Evolutionary conservation across 2,329 filamentous ascomycete genomes (phyloP).

Genomic region (Aspergillus proliferans): DNA sequence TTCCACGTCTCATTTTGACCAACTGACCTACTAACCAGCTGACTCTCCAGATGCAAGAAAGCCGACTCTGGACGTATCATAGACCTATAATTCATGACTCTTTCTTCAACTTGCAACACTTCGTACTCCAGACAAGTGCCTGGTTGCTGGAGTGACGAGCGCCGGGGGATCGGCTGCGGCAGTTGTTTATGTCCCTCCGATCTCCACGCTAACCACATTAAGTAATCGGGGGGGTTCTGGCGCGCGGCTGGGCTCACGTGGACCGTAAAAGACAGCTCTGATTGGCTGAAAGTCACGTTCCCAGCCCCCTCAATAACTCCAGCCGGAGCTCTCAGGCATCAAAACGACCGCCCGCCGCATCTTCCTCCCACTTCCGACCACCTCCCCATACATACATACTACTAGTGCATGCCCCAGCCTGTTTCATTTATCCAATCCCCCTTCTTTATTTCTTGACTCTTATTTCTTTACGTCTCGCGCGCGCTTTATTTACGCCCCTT

Average conservation of each 20-base stretch:
- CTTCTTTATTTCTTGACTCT: neutral
- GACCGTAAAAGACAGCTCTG: constrained; percentile 11
- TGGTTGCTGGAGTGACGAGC: neutral
- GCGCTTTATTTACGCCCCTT: neutral
- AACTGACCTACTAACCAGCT: no score
- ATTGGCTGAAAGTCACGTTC: constrained; percentile 8
- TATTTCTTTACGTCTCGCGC: neutral
- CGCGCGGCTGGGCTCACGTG: constrained; percentile 24
- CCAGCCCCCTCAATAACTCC: neutral
- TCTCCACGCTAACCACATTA: constrained; percentile 10
- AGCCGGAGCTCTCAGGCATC: constrained; percentile 22
- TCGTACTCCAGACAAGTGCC: neutral
- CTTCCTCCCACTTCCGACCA: constrained; percentile 10
- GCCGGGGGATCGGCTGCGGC: neutral
- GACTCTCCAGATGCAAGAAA: no score
- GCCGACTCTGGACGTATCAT: no score
- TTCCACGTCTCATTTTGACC: no score
- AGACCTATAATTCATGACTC: no score
- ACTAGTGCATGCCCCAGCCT: no score
- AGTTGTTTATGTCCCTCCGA: constrained; percentile 15
- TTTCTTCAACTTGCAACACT: neutral
- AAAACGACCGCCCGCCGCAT: constrained; percentile 11
- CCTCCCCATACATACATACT: constrained; percentile 2
- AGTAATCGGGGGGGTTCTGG: constrained; percentile 6
- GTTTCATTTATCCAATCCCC: constrained; percentile 10